Evolutionary conservation across 257 asterid species (phyloP), one percentile per base, ranked within the genome.

Genomic region (Gynochthodes officinalis): DNA sequence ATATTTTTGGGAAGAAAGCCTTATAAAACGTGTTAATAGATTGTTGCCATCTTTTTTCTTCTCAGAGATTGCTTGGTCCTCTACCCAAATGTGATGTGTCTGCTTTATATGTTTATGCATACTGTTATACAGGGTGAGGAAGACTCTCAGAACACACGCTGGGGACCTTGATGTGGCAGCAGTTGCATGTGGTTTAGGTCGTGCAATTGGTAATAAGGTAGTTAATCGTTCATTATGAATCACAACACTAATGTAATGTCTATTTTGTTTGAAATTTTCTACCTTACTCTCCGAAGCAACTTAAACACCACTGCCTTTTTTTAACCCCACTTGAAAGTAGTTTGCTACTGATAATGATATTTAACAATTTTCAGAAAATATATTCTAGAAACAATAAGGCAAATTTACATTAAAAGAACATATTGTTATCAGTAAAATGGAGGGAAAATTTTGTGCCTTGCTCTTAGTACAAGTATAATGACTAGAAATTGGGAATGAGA

Each of bases 181-280:
- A 68, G 98, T 93, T 2, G 97, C 97, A 3, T 93, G 98, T 79
- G 98, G 98, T 42, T 85, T 90, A 72, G 98, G 98, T 35, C 98
- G 92, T 50, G 97, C 98, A 3, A 89, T 93, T 61, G 99, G 99
- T 78, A 95, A 95, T 69, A 95, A 95, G 97, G 99, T 88, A 82
- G 80, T 57, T 28, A 40, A 60, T 59, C 40, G 19, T 39, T 48
- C 70, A 48, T 61, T 52, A 37, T 1, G 10, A 63, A 63, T 21
- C 14, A 25, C n/a, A 16, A 13, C 19, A 40, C 70, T n/a, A 3
- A 13, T 3, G 23, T 12, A 23, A 23, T 64, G 52, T 15, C 30
- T n/a, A 23, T 2, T 37, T 37, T 53, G 55, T 53, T 21, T 0
- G 60, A 23, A 13, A 19, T 53, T n/a, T 21, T 15, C 7, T 5